Evolutionary conservation across 202 grass and related monocot species (phyloP).

Genomic region (Carex arenaria): DNA sequence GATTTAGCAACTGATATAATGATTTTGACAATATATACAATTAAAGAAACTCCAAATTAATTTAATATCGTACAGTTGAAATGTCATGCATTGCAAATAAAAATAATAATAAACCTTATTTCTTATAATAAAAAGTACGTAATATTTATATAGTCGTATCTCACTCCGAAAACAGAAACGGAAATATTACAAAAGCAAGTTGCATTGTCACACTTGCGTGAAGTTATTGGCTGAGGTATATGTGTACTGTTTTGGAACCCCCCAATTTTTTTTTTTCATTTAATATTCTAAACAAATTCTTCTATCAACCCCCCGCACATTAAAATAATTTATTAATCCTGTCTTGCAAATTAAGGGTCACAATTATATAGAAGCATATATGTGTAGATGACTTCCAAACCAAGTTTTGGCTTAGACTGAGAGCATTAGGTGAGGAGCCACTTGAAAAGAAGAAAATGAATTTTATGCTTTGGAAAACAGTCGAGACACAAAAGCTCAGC

Average conservation of each 20-base stretch:
- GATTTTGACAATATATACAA: neutral
- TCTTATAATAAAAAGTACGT: neutral
- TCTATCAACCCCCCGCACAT: too few relatives aligned
- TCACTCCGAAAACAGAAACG: neutral
- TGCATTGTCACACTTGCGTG: neutral
- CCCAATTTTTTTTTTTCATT: neutral
- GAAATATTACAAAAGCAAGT: neutral
- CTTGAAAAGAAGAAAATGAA: conserved; percentile 12
- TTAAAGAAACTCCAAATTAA: neutral
- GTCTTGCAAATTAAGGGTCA: neutral
- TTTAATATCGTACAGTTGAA: neutral
- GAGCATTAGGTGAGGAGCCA: neutral
- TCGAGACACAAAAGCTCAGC: conserved; percentile 17
- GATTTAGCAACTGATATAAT: neutral
- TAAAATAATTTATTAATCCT: neutral
- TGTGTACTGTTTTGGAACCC: neutral
- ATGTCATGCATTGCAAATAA: neutral
- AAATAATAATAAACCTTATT: neutral
- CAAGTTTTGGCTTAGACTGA: conserved; percentile 11
- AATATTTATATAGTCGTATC: neutral
- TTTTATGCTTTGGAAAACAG: neutral
- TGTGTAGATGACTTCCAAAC: neutral
- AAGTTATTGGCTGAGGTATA: neutral
- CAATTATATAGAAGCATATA: neutral
- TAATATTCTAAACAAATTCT: neutral